Evolutionary conservation across 257 asterid genomes (phyloP), one percentile per base, ranked within the genome.

Genomic region (Cynanchum wilfordii): DNA sequence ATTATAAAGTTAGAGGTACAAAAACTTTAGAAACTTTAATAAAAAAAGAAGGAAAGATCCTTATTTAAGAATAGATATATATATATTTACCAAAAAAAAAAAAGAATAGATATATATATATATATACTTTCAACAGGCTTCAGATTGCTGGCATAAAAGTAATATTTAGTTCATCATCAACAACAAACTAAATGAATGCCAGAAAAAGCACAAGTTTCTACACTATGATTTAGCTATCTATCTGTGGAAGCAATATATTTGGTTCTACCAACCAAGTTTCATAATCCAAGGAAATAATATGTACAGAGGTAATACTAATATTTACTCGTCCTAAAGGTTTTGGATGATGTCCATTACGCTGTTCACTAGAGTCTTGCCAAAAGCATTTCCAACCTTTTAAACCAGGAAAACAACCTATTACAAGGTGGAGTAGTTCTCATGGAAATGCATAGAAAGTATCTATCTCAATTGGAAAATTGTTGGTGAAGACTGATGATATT

Each of bases 211-310:
- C 40, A 75, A 45, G 67, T 5, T 29, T 44, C 38, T 40, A 29
- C 20, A 27, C 11, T 55, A n/a, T 60, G 6, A n/a, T 45, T 4
- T 36, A 19, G 1, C 33, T 27, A 59, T 11, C 20, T 68, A 58
- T 16, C 70, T 57, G 55, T 57, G 36, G 54, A 70, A 68, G 69
- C 52, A 24, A 57, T 45, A 45, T 9, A 45, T 57, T 57, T 29
- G 44, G 45, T 44, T 16, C 49, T 64, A 24, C 66, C 17, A 59
- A 36, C 44, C 70, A 24, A 45, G 65, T 40, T 66, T 40, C 74
- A 55, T 22, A 75, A 75, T 24, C 44, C 49, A 62, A 54, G 47
- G 72, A 42, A 75, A 50, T 33, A 33, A n/a, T n/a, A n/a, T n/a
- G n/a, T n/a, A n/a, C n/a, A n/a, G n/a, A n/a, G n/a, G n/a, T n/a